Conservation (phyloP, 169 alveolate species). For the Plasmodium relictum region DNA sequence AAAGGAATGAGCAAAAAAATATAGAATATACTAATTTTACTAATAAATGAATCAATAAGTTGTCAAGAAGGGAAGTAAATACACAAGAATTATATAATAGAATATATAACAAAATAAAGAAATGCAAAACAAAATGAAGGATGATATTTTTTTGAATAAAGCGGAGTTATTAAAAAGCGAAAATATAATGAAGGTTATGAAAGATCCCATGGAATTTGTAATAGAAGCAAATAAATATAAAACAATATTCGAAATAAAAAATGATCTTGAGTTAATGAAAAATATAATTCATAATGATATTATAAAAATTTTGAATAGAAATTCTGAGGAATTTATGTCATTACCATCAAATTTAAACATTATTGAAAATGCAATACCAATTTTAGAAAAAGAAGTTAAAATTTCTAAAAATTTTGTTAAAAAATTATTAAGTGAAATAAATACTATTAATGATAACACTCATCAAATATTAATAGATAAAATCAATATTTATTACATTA, state of each 20-base stretch:
- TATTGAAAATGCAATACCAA: conserved; percentile 65
- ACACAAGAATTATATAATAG: too few species aligned
- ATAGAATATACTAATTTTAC: background rate
- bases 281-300: conserved; percentile 65
- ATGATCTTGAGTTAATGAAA: conserved; percentile 46
- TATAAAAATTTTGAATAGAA: conserved; percentile 56
- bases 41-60: too few species aligned
- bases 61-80: too few species aligned
- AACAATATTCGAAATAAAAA: conserved; percentile 28
- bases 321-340: conserved; percentile 56
- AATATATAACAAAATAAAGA: background rate
- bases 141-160: background rate
- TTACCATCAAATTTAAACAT: conserved; percentile 65
- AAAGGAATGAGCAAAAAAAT: background rate
- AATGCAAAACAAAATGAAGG: background rate
- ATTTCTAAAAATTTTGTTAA: conserved; percentile 33
- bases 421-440: conserved; percentile 28
- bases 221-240: conserved; percentile 37
- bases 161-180: conserved; percentile 23
- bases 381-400: conserved; percentile 39
- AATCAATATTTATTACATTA: conserved; percentile 41
- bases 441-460: conserved; percentile 18
- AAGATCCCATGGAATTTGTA: conserved; percentile 38
- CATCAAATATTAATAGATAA: conserved; percentile 35
- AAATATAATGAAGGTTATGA: conserved; percentile 29